Conservation (phyloP, 139 green algal species). For the Nannochloris sp. region DNA sequence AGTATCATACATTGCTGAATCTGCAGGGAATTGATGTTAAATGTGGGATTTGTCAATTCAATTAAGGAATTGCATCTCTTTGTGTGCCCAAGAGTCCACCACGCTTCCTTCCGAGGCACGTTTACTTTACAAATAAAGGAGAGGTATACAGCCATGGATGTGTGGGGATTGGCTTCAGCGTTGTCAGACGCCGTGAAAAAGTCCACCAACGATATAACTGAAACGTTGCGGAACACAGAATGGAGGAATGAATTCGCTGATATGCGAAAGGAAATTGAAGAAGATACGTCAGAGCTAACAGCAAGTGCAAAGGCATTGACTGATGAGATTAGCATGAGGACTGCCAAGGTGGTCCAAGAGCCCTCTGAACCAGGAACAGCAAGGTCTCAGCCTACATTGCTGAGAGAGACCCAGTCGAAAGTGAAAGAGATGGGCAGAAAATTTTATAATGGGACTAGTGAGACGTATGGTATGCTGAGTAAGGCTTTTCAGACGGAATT, state of each 20-base stretch:
- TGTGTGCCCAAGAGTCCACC: no score
- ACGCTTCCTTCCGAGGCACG: no score
- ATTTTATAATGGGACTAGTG: constrained; percentile 6
- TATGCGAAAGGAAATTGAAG: constrained; percentile 51
- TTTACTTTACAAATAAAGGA: no score
- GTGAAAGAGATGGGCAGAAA: constrained; percentile 23
- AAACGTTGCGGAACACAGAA: constrained; percentile 55
- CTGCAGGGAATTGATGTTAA: no score
- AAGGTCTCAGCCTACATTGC: constrained; percentile 38
- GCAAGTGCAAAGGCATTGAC: constrained; percentile 7
- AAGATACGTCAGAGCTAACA: constrained; percentile 43
- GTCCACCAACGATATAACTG: constrained; percentile 48
- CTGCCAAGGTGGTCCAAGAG: constrained; percentile 23
- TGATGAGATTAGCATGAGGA: constrained; percentile 35
- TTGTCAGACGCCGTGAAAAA: constrained; percentile 51
- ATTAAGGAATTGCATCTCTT: no score
- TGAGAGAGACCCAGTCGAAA: constrained; percentile 3
- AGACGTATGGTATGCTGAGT: constrained; percentile 55
- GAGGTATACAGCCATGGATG: constrained; percentile 3
- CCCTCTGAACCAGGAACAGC: neutral
- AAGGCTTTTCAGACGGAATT: constrained; percentile 53
- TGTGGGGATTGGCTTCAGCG: constrained; percentile 55
- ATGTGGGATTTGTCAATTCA: no score
- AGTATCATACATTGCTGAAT: neutral
- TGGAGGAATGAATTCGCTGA: constrained; percentile 58